phyloP scores from a whole-genome alignment of 371 early-diverging fungal genomes.

The Fennellomyces sp. region DNA sequence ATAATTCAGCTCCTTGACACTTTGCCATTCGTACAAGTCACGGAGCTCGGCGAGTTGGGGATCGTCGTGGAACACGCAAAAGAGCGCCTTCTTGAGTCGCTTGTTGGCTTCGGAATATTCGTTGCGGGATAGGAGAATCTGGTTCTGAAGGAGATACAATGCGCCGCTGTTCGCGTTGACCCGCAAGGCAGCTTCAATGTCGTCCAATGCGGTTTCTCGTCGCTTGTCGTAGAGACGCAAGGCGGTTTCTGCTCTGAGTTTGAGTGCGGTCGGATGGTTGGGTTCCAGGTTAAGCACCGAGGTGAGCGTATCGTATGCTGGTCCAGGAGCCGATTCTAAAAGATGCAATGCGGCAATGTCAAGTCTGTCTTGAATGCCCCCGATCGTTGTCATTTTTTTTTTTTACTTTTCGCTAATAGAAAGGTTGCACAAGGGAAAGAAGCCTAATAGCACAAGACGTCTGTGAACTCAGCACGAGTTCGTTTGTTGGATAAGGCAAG shows the following conservation, averaged over 20 bases:
- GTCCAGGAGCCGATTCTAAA: neutral
- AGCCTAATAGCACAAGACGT: neutral
- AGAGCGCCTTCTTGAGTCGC: neutral
- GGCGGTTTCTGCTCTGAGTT: neutral
- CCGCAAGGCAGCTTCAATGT: neutral
- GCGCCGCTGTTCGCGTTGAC: neutral
- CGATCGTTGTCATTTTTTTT: neutral
- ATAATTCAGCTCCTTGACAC: neutral
- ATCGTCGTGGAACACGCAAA: neutral
- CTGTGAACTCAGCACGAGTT: slow-evolving; percentile 1
- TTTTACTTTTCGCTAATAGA: neutral
- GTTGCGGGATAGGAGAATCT: neutral
- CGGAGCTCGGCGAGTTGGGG: neutral
- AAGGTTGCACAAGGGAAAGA: neutral
- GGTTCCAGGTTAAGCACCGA: neutral
- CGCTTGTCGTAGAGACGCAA: neutral
- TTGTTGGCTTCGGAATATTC: neutral
- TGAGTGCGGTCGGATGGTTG: neutral
- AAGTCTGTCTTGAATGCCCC: neutral
- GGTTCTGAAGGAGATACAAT: neutral
- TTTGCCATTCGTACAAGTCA: neutral
- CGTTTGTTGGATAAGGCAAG: neutral
- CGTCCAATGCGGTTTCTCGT: neutral
- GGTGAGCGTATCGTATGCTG: neutral
- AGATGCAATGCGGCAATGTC: neutral